Percentiles rank a stretch among this genome's conserved stretches.
These are phyloP conservation scores for Chaetomium cochliodes DNA, from an alignment of 495 filamentous ascomycete species.

Conservation along the genomic window DNA sequence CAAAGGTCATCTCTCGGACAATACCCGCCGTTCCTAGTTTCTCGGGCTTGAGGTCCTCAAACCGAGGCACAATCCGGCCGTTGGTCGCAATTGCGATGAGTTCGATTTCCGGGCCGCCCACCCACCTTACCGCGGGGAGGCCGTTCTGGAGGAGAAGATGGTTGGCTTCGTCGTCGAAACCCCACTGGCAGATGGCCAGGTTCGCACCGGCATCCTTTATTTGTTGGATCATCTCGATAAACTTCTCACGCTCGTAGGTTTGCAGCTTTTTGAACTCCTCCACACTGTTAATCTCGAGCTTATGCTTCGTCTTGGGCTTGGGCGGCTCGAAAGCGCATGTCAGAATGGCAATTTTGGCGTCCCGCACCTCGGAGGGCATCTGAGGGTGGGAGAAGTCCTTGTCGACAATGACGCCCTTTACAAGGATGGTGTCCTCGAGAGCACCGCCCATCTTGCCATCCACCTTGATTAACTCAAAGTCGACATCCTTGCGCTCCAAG, in stretches of 20 bases:
- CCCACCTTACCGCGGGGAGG: conserved; percentile 94
- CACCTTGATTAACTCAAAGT: conserved; percentile 99
- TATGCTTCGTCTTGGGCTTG: conserved; percentile 99
- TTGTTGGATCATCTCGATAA: conserved; percentile 96
- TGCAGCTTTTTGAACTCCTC: conserved; percentile 98
- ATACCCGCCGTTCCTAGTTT: conserved; percentile 90
- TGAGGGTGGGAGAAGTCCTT: conserved; percentile 99
- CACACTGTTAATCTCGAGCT: conserved; percentile 94
- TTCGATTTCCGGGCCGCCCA: conserved; percentile 97
- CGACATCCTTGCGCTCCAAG: conserved; percentile 92
- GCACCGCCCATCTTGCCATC: conserved; percentile 96
- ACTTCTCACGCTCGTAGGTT: conserved; percentile 91
- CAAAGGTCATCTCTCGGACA: conserved; percentile 92
- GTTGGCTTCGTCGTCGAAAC: conserved; percentile 98
- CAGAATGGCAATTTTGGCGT: conserved; percentile 95
- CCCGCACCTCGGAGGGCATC: conserved; percentile 89
- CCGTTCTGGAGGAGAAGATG: conserved; percentile 94
- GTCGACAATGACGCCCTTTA: conserved; percentile 97
- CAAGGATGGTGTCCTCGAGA: conserved; percentile 90
- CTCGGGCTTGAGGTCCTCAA: conserved; percentile 85
- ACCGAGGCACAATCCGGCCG: conserved; percentile 93
- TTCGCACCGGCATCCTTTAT: conserved; percentile 98
- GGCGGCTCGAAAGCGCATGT: conserved; percentile 99
- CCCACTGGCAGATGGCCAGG: conserved; percentile 98
- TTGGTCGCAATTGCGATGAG: conserved; percentile 98